Evolutionary conservation across 345 rosid species (phyloP).

Genomic region (Syzygium oleosum): DNA sequence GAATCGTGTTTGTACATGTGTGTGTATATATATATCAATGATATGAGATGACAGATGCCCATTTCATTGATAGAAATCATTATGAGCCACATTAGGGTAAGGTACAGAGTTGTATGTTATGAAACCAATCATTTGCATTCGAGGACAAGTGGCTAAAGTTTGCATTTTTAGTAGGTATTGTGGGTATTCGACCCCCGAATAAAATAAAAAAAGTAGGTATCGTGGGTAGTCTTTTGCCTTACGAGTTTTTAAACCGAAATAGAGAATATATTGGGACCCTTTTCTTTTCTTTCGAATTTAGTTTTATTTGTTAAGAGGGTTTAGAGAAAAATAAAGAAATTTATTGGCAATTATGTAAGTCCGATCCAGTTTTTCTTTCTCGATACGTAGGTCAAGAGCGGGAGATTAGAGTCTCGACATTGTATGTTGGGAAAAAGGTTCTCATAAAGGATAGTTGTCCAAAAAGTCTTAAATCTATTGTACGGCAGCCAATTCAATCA

Average conservation of each 20-base stretch:
- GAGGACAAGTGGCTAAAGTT: not conserved
- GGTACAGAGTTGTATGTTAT: no score
- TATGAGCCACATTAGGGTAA: not conserved
- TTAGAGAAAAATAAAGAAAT: not conserved
- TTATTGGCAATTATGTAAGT: not conserved
- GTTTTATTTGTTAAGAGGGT: not conserved
- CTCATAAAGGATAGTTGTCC: no score
- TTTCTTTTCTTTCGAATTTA: not conserved
- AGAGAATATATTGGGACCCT: no score
- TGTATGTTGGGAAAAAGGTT: not conserved
- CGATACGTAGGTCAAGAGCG: not conserved
- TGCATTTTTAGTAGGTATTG: not conserved
- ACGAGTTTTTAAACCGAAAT: no score
- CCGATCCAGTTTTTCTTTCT: not conserved
- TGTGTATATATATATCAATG: not conserved
- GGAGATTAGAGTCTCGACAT: not conserved
- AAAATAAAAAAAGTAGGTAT: no score
- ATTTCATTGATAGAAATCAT: no score
- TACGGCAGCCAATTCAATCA: accelerated
- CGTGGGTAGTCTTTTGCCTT: no score
- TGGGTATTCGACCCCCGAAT: no score
- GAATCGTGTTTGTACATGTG: not conserved
- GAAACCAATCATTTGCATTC: not conserved
- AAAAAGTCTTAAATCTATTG: not conserved
- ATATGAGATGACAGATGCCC: not conserved